Evolutionary conservation across 73 alveolate species (phyloP), one percentile per base, ranked within the genome.

Genomic region (Paramecium sonneborni): DNA sequence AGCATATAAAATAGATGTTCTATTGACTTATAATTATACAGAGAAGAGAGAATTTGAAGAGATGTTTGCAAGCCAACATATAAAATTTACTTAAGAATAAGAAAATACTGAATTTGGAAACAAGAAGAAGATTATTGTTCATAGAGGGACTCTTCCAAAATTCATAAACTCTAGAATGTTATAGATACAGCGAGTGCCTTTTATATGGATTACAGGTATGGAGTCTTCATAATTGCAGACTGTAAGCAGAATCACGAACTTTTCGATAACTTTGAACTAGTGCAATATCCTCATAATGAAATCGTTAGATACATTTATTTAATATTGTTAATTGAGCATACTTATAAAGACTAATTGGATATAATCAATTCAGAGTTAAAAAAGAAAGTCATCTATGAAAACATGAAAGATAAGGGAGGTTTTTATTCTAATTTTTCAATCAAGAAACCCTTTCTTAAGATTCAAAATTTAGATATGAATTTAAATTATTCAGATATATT

Each of bases 171-270:
- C 39, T 26, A 62, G 8, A 79, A 79, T 79, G 44, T 14, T 79
- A 28, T 9, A 79, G 43, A 62, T 30, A 20, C 30, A 79, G 30
- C 35, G 44, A 21, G 74, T 79, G 14, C 90, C 90, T 7, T 41
- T 79, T 20, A 79, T 79, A 21, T 79, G 86, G 86, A 35, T 72
- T 35, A 72, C 86, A 34, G 86, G 86, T 72, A 72, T 21, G 30
- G 68, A 52, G 68, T 52, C 68, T 35, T 28, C 57, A 72, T 35
- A 72, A 72, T 37, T 38, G 32, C 57, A 72, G 86, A 72, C 44
- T 8, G 5, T 41, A 10, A 72, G n/a, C 35, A 72, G 86, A 15
- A 72, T 34, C 55, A 35, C 7, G 86, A 72, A 21, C 32, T 72
- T 18, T 72, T 72, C 44, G 86, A 72, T 34, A 34, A 72, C 18